These are phyloP conservation scores for Pyricularia grisea DNA, from an alignment of 2,329 filamentous ascomycete species.

Conservation along the genomic window DNA sequence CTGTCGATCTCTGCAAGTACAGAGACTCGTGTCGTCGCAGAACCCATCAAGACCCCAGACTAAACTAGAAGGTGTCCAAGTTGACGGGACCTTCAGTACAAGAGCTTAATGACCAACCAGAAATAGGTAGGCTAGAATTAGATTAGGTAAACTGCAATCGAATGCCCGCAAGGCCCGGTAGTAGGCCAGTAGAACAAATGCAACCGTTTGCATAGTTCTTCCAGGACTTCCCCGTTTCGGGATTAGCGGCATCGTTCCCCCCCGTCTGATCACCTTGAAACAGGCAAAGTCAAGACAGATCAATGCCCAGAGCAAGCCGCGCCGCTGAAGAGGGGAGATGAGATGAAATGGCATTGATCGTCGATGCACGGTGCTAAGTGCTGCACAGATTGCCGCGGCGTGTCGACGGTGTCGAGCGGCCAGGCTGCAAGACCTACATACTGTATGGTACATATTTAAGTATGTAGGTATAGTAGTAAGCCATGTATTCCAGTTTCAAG, in stretches of 20 bases:
- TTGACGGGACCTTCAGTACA: not conserved
- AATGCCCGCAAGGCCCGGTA: no score
- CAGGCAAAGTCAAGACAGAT: slow-evolving; percentile 7
- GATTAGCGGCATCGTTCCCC: slow-evolving; percentile 7
- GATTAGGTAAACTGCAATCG: not conserved
- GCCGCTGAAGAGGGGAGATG: not conserved
- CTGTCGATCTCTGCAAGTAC: not conserved
- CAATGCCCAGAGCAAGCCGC: slow-evolving; percentile 7
- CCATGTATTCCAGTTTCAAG: no score
- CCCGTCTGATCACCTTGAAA: slow-evolving; percentile 12
- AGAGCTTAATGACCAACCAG: not conserved
- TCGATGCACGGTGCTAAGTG: not conserved
- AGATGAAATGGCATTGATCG: not conserved
- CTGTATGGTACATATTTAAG: no score
- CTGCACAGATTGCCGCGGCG: not conserved
- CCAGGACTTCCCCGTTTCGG: not conserved
- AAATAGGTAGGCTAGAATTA: not conserved
- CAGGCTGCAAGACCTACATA: no score
- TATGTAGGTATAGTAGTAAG: no score
- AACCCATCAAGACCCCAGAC: not conserved
- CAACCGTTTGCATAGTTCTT: not conserved
- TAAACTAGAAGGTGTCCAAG: not conserved
- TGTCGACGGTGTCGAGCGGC: not conserved
- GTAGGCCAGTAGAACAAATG: not conserved
- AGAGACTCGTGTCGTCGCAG: not conserved